A percentile compares a stretch with the other conserved stretches of the same genome.
These are phyloP conservation scores for Fraxinus ornus DNA, from an alignment of 305 asterid genomes.

Conservation along the genomic window DNA sequence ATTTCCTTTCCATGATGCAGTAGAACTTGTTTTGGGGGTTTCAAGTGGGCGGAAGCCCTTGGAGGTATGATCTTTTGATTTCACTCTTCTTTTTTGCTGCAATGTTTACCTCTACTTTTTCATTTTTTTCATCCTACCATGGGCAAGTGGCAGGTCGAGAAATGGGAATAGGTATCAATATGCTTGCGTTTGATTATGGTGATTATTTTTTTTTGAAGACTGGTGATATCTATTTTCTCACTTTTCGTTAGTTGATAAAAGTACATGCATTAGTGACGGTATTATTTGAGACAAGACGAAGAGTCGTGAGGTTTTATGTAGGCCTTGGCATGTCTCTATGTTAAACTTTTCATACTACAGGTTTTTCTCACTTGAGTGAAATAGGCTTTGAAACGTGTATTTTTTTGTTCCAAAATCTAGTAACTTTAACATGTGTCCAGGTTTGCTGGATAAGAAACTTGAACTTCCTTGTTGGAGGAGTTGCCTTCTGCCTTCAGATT, in stretches of 20 bases:
- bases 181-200: slow-evolving; percentile 4
- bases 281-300: not conserved
- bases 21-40: slow-evolving; percentile 65
- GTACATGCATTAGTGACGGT: not conserved
- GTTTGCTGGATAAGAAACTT: not conserved
- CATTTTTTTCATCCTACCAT: not conserved
- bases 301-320: not conserved
- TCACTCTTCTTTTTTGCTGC: not conserved
- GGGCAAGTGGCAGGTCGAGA: not conserved
- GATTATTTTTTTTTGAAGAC: not conserved
- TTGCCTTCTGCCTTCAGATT: not conserved
- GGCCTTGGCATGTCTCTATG: not conserved
- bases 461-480: not conserved
- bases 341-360: not conserved
- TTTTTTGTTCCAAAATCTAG: not conserved
- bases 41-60: slow-evolving; percentile 53
- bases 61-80: slow-evolving; percentile 50
- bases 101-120: slow-evolving; percentile 21
- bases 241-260: not conserved
- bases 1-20: slow-evolving; percentile 73
- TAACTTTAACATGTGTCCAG: not conserved
- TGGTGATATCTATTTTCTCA: not conserved
- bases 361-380: not conserved
- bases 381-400: not conserved
- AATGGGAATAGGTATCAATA: not conserved